A percentile compares a stretch with the other conserved stretches of the same genome.
Conservation (phyloP, 2,329 filamentous ascomycete species). For the Capronia epimyces region DNA sequence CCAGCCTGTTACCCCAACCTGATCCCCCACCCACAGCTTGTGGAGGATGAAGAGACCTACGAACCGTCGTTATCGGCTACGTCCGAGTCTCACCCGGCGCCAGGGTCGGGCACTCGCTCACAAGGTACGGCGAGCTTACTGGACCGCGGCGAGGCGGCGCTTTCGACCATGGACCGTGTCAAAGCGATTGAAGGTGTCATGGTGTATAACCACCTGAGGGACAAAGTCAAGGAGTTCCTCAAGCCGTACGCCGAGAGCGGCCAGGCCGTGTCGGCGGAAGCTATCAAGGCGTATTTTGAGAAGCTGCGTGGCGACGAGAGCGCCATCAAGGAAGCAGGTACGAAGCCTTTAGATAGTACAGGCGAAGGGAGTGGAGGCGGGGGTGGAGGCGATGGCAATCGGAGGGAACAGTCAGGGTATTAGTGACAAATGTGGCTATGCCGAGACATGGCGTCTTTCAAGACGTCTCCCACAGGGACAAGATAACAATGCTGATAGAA, state of each 20-base stretch:
- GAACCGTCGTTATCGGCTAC: slow-evolving; percentile 74
- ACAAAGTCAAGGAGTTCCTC: slow-evolving; percentile 92
- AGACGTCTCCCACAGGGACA: no score
- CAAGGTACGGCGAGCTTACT: slow-evolving; percentile 75
- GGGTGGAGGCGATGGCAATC: slow-evolving; percentile 1
- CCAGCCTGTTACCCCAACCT: slow-evolving; percentile 70
- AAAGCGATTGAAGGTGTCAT: slow-evolving; percentile 93
- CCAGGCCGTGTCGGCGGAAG: slow-evolving; percentile 80
- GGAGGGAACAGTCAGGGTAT: slow-evolving; percentile 23
- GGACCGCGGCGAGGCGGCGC: slow-evolving; percentile 84
- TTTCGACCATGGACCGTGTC: slow-evolving; percentile 88
- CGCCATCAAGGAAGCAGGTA: slow-evolving; percentile 60
- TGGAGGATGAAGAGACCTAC: slow-evolving; percentile 91
- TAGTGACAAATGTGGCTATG: no score
- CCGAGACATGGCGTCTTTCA: no score
- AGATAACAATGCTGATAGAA: no score
- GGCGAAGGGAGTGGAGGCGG: background rate
- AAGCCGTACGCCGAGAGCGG: slow-evolving; percentile 91
- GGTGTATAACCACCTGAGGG: slow-evolving; percentile 94
- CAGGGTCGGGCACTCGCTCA: slow-evolving; percentile 42
- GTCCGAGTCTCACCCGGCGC: slow-evolving; percentile 47
- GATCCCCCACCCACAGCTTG: slow-evolving; percentile 66
- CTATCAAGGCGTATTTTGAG: slow-evolving; percentile 95
- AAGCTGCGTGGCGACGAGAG: slow-evolving; percentile 83
- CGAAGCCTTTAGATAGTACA: slow-evolving; percentile 15